Conservation (phyloP, 352 stramenopile species). For the Plasmopara viticola region DNA sequence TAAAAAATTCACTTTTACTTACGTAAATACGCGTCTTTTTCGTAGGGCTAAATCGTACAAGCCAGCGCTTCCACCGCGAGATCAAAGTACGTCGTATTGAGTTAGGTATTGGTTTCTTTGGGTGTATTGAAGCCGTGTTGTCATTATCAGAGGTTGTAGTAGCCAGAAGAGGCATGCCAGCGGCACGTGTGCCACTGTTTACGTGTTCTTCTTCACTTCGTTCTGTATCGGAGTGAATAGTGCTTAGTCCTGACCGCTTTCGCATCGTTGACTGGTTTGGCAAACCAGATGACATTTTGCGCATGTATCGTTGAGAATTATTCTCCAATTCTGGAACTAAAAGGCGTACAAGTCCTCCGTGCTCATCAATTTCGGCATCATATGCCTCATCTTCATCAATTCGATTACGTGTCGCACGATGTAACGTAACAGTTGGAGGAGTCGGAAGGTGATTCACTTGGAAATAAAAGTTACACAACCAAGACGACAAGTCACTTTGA, state of each 20-base stretch:
- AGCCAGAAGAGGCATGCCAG: conserved; percentile 18
- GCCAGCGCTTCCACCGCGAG: conserved; percentile 24
- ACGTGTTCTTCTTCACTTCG: conserved; percentile 1
- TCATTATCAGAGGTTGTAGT: conserved; percentile 17
- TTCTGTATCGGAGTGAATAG: not conserved
- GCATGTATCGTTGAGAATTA: conserved; percentile 38
- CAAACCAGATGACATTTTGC: conserved; percentile 23
- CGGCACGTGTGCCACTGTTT: not conserved
- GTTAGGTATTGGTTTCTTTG: conserved; percentile 14
- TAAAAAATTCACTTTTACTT: conserved; percentile 2
- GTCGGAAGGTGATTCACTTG: conserved; percentile 48
- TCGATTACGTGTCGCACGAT: conserved; percentile 6
- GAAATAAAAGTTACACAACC: conserved; percentile 89
- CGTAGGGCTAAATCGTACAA: conserved; percentile 7
- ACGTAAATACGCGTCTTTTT: conserved; percentile 39
- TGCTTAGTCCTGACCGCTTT: conserved; percentile 2
- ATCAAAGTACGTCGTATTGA: conserved; percentile 11
- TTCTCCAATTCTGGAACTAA: conserved; percentile 33
- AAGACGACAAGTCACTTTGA: conserved; percentile 62
- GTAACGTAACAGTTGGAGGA: conserved; percentile 15
- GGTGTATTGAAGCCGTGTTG: not conserved
- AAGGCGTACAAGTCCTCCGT: conserved; percentile 23
- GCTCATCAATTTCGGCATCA: conserved; percentile 50
- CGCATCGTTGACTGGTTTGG: conserved; percentile 4
- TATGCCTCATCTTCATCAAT: conserved; percentile 11